Evolutionary conservation across 73 alveolate genomes (phyloP).

Genomic region (Paramecium octaurelia): DNA sequence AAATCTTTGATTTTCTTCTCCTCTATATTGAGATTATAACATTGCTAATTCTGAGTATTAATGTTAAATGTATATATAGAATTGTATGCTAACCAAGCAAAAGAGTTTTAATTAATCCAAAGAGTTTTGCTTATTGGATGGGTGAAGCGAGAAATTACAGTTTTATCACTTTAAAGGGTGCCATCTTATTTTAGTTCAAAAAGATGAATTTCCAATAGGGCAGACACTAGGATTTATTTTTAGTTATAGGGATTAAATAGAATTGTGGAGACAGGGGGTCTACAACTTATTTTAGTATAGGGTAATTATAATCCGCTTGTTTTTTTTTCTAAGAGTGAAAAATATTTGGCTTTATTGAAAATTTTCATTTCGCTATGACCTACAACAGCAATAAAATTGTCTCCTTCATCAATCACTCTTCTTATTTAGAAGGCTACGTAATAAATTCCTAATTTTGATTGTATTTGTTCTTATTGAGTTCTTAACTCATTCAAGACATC

Average conservation of each 20-base stretch:
- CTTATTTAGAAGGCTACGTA: neutral
- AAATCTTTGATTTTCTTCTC: slow-evolving; percentile 11
- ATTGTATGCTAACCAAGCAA: neutral
- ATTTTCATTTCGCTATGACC: neutral
- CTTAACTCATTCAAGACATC: neutral
- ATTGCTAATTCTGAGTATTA: neutral
- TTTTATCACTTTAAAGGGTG: neutral
- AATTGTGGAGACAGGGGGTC: neutral
- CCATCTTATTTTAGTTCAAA: slow-evolving; percentile 7
- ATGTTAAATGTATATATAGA: neutral
- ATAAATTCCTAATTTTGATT: neutral
- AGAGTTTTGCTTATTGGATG: neutral
- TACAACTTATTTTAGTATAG: neutral
- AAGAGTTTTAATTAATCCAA: neutral
- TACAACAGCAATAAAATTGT: neutral
- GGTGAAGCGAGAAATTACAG: neutral
- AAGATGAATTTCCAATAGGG: neutral
- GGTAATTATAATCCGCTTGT: neutral
- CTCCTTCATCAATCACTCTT: slow-evolving; percentile 21
- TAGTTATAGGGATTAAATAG: neutral
- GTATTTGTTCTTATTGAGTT: neutral
- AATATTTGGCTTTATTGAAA: neutral
- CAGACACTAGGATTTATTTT: neutral
- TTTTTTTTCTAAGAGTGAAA: neutral
- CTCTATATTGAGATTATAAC: neutral